Evolutionary conservation across 2,329 filamentous ascomycete species (phyloP).

Genomic region (Trichoderma asperellum): DNA sequence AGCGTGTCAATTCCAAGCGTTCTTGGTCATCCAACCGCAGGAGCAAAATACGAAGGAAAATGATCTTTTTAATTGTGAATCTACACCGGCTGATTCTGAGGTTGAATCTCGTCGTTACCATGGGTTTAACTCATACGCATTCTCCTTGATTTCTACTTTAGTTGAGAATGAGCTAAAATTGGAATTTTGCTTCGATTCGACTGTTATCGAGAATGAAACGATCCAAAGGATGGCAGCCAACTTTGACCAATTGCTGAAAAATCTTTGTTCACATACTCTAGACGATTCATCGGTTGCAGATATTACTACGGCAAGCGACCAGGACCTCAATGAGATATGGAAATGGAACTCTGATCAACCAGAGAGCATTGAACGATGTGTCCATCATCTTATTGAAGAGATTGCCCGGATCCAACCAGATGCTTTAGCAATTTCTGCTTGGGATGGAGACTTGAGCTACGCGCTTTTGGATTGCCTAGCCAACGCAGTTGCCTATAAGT

Average conservation of each 20-base stretch:
- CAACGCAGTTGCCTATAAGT: neutral
- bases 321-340: conserved; percentile 18
- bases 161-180: neutral
- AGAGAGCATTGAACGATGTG: conserved; percentile 2
- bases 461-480: conserved; percentile 30
- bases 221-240: neutral
- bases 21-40: conserved; percentile 18
- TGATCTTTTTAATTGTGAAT: neutral
- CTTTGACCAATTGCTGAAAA: conserved; percentile 11
- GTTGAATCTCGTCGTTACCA: conserved; percentile 4
- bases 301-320: neutral
- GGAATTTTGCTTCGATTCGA: conserved; percentile 13
- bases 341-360: neutral
- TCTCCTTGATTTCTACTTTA: conserved; percentile 6
- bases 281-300: neutral
- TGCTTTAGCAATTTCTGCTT: conserved; percentile 32
- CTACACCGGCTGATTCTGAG: neutral
- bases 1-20: conserved; percentile 22
- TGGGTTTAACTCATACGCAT: conserved; percentile 14
- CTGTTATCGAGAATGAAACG: neutral
- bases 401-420: conserved; percentile 14
- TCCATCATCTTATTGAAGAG: conserved; percentile 15
- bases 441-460: conserved; percentile 36
- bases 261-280: neutral
- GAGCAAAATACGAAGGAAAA: neutral